Conservation (phyloP, 2,329 filamentous ascomycete species). For the Coniochaeta sp. region DNA sequence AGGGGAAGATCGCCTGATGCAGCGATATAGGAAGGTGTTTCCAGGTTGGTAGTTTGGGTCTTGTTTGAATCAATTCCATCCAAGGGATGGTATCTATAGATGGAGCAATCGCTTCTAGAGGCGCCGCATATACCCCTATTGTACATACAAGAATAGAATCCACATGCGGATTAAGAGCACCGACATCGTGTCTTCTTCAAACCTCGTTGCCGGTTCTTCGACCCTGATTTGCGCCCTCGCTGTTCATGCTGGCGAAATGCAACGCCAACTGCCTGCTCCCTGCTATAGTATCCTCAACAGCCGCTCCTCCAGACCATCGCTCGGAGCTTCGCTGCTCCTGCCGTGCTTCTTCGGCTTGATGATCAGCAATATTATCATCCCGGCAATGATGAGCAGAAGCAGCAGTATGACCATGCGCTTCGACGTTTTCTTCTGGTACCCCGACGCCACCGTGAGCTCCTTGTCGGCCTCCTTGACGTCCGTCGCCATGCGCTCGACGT, state of each 20-base stretch:
- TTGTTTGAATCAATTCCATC: not conserved
- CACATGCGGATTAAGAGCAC: not conserved
- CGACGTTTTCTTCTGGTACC: slow-evolving; percentile 80
- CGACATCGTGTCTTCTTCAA: not conserved
- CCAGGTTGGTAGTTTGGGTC: not conserved
- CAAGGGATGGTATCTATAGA: not conserved
- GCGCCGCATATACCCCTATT: not conserved
- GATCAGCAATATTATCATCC: slow-evolving; percentile 76
- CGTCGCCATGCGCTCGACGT: slow-evolving; percentile 89
- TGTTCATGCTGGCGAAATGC: not conserved
- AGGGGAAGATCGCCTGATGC: not conserved
- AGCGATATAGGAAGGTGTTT: not conserved
- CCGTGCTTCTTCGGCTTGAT: slow-evolving; percentile 64
- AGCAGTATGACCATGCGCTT: slow-evolving; percentile 92
- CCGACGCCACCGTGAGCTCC: slow-evolving; percentile 80
- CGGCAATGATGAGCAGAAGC: slow-evolving; percentile 75
- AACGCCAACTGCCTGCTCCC: no score
- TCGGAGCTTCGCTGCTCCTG: no score
- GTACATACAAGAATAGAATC: not conserved
- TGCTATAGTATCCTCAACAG: not conserved
- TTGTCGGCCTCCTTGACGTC: slow-evolving; percentile 91
- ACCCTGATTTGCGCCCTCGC: not conserved
- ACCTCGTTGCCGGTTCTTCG: not conserved
- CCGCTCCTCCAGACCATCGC: not conserved
- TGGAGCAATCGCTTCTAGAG: not conserved